Evolutionary conservation across 345 rosid genomes (phyloP), one percentile per base, ranked within the genome.

Genomic region (Stellera chamaejasme): DNA sequence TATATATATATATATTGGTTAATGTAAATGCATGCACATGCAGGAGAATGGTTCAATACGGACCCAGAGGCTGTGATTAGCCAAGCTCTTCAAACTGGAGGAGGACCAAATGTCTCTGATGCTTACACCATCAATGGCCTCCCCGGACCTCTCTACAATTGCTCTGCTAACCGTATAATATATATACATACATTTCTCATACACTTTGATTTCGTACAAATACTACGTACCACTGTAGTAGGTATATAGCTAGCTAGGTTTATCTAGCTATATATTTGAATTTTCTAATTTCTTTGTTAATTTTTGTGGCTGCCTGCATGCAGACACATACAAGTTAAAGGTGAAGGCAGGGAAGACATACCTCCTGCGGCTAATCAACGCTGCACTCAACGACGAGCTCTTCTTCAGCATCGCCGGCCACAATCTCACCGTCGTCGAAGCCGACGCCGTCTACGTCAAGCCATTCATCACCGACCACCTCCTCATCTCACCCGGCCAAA

Each of bases 41-140:
- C 78, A 81, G 87, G 87, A 27, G 91, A 84, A 57, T 84, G 85
- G 91, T 81, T 77, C 57, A 79, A 77, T 44, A 66, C 48, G 11
- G 87, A 81, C 70, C 73, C 85, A 0, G 83, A 77, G 62, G 78
- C 81, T 36, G 50, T 80, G 39, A 80, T 83, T 42, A 76, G 32
- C 16, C 87, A 78, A 52, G 77, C 90, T 55, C 75, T 80, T 32
- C 73, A 74, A 39, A 78, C 75, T 2, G 87, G 90, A 32, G 77
- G 3, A 23, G 80, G 68, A 10, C 83, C 89, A 11, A 83, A 80
- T 69, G 83, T 78, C 28, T 83, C 90, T 2, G 80, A 83, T 52
- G 82, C 90, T 28, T 80, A 69, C 59, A 78, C 86, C 50, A 64
- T 83, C 41, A 78, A 83, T 60, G 83, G 89, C 10, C 70, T 78